These are phyloP conservation scores for Selenicereus undatus DNA, from an alignment of 148 eudicot species.

Conservation along the genomic window DNA sequence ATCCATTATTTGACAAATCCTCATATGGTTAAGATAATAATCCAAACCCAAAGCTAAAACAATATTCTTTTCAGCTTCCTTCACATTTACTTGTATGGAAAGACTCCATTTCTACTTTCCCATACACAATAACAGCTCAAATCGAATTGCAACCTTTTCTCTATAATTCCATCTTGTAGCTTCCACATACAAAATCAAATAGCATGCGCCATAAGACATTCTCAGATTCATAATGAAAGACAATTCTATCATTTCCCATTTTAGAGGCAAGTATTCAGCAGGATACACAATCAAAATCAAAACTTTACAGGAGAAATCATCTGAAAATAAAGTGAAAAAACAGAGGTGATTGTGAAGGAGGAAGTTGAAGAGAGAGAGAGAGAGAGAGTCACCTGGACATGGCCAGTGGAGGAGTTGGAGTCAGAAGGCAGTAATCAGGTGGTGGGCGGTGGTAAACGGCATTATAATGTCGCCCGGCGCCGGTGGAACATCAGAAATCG, in stretches of 20 bases:
- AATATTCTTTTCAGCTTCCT: background rate
- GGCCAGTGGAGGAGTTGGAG: background rate
- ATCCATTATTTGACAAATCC: no score
- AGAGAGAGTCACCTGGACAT: conserved; percentile 6
- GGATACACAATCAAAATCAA: background rate
- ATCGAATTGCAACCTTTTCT: background rate
- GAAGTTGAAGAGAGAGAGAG: no score
- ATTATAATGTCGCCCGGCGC: background rate
- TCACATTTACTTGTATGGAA: background rate
- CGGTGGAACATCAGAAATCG: background rate
- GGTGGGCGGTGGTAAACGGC: background rate
- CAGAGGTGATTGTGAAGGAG: background rate
- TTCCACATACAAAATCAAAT: background rate
- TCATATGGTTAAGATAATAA: no score
- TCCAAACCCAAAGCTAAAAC: background rate
- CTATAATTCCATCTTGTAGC: background rate
- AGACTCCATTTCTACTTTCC: background rate
- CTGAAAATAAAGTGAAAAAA: background rate
- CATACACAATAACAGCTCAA: background rate
- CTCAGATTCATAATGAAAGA: background rate
- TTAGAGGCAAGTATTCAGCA: background rate
- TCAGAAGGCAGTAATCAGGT: background rate
- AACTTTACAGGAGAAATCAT: background rate
- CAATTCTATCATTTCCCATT: background rate
- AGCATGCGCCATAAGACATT: background rate